These are phyloP conservation scores for Teunomyces atbi DNA, from an alignment of 805 yeast genomes.

Conservation along the genomic window DNA sequence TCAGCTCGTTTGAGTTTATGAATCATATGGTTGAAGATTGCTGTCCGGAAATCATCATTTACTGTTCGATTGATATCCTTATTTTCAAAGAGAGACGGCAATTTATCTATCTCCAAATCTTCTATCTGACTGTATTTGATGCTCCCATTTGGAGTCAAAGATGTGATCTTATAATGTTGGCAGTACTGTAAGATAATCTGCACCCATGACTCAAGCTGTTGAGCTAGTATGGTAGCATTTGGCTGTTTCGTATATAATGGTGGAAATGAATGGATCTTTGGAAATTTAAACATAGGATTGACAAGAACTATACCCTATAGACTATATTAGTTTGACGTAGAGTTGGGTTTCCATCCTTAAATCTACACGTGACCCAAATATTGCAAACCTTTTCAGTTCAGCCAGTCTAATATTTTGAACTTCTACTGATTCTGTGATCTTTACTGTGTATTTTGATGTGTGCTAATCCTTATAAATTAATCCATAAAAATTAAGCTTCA, in stretches of 20 bases:
- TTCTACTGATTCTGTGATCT: background rate
- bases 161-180: slow-evolving; percentile 44
- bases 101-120: slow-evolving; percentile 12
- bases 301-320: background rate
- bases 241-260: slow-evolving; percentile 92
- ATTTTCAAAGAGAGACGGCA: slow-evolving; percentile 51
- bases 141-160: slow-evolving; percentile 28
- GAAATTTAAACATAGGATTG: slow-evolving; percentile 27
- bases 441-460: slow-evolving; percentile 9
- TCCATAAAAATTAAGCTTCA: slow-evolving; percentile 75
- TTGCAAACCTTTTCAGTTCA: too few relatives aligned
- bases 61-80: slow-evolving; percentile 50
- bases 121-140: slow-evolving; percentile 26
- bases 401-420: too few relatives aligned
- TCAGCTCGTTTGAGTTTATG: slow-evolving; percentile 51
- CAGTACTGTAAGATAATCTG: slow-evolving; percentile 63
- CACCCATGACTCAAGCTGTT: slow-evolving; percentile 81
- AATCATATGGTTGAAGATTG: slow-evolving; percentile 58
- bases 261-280: slow-evolving; percentile 63
- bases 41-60: slow-evolving; percentile 52
- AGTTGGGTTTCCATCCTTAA: too few relatives aligned
- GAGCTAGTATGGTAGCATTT: slow-evolving; percentile 69
- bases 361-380: background rate
- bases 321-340: too few relatives aligned
- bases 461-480: slow-evolving; percentile 12